A percentile compares a stretch with the other conserved stretches of the same genome.
Evolutionary conservation across 2,329 filamentous ascomycete species (phyloP).

Genomic region (Neofusicoccum parvum): DNA sequence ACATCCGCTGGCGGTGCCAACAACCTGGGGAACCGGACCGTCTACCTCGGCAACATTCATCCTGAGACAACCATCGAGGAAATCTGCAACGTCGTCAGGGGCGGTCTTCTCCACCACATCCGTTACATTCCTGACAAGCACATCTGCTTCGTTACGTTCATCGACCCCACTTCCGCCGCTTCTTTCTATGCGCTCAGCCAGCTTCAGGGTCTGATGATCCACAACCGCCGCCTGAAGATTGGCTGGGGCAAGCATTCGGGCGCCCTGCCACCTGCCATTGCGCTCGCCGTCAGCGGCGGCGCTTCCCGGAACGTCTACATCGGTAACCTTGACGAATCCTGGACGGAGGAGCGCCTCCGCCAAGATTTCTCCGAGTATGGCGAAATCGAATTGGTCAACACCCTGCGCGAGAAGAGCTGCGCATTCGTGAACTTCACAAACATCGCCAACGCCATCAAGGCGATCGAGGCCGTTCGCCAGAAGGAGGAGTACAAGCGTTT

Average conservation of each 20-base stretch:
- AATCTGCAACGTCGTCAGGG: constrained; percentile 98
- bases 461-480: constrained; percentile 91
- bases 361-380: constrained; percentile 98
- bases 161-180: constrained; percentile 94
- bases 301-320: constrained; percentile 99
- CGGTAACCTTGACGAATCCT: constrained; percentile 94
- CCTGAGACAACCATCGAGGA: constrained; percentile 98
- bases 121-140: constrained; percentile 99
- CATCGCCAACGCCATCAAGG: constrained; percentile 99
- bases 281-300: constrained; percentile 91
- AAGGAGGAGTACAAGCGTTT: constrained; percentile 97
- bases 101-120: constrained; percentile 94
- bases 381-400: constrained; percentile 97
- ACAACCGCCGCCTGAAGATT: constrained; percentile 96
- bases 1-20: constrained; percentile 96
- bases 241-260: constrained; percentile 99
- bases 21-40: constrained; percentile 95
- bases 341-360: constrained; percentile 92
- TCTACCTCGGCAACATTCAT: constrained; percentile 98
- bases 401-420: constrained; percentile 96
- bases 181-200: constrained; percentile 98
- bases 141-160: constrained; percentile 99
- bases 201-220: constrained; percentile 97
- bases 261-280: constrained; percentile 91
- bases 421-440: constrained; percentile 99